These are phyloP conservation scores for Sphaceloma murrayae DNA, from an alignment of 2,329 filamentous ascomycete species.

Conservation along the genomic window DNA sequence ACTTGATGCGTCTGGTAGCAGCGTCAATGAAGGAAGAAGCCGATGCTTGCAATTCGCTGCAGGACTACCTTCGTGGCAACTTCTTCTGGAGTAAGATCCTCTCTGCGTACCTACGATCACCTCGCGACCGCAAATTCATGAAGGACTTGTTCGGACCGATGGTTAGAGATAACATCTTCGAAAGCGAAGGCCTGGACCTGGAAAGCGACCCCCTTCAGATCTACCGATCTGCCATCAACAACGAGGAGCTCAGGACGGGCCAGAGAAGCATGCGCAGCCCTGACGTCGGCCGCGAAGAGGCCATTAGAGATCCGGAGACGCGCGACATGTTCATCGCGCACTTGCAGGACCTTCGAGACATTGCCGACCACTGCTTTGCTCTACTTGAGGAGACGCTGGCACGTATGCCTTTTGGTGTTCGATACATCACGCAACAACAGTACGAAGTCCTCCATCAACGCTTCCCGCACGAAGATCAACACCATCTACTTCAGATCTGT, in stretches of 20 bases:
- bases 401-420: conserved; percentile 85
- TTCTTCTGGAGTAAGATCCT: conserved; percentile 90
- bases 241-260: conserved; percentile 90
- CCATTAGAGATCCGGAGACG: conserved; percentile 92
- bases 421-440: conserved; percentile 78
- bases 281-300: conserved; percentile 80
- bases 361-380: conserved; percentile 81
- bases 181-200: conserved; percentile 80
- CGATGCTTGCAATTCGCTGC: conserved; percentile 58
- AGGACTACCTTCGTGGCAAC: conserved; percentile 81
- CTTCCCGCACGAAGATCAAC: conserved; percentile 71
- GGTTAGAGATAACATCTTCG: conserved; percentile 84
- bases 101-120: conserved; percentile 78
- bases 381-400: conserved; percentile 73
- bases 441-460: conserved; percentile 67
- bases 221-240: conserved; percentile 89
- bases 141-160: conserved; percentile 76
- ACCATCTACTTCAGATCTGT: conserved; percentile 70
- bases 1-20: conserved; percentile 78
- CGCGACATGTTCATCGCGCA: conserved; percentile 88
- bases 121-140: conserved; percentile 84
- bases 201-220: conserved; percentile 98
- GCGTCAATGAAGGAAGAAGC: conserved; percentile 80
- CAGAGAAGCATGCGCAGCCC: conserved; percentile 68
- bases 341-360: conserved; percentile 84